These are phyloP conservation scores for Yamadazyma phyllophila DNA, from an alignment of 805 yeast genomes.

Conservation along the genomic window DNA sequence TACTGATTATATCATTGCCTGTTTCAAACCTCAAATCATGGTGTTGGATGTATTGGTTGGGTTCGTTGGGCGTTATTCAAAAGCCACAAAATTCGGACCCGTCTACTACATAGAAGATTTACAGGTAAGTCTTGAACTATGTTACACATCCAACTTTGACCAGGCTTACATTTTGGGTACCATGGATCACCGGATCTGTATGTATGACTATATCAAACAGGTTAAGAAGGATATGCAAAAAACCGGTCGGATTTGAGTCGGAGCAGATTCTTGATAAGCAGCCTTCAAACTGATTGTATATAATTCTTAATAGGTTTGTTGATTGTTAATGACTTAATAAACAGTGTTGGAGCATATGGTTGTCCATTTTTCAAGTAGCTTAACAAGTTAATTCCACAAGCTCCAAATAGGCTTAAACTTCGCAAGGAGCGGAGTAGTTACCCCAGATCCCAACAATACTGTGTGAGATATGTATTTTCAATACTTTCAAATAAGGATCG, in stretches of 20 bases:
- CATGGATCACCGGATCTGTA: background rate
- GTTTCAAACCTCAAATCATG: background rate
- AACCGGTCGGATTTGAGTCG: background rate
- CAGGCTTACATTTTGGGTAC: conserved; percentile 5
- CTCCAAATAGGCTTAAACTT: too few relatives aligned
- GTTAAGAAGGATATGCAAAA: background rate
- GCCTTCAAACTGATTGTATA: too few relatives aligned
- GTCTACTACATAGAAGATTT: background rate
- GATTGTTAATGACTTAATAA: too few relatives aligned
- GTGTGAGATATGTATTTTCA: too few relatives aligned
- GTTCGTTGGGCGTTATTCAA: background rate
- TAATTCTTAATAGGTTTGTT: too few relatives aligned
- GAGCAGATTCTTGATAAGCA: background rate
- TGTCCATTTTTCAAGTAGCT: too few relatives aligned
- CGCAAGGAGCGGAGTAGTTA: too few relatives aligned
- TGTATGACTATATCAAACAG: background rate
- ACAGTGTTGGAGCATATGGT: too few relatives aligned
- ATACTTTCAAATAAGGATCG: too few relatives aligned
- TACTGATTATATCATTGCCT: background rate
- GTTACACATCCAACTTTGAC: conserved; percentile 2
- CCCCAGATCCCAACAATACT: too few relatives aligned
- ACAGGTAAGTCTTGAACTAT: background rate
- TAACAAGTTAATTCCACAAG: too few relatives aligned
- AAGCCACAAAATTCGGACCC: background rate
- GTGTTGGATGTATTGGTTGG: background rate